Conservation (phyloP, 139 green algal genomes). For the Picochlorum sp. region DNA sequence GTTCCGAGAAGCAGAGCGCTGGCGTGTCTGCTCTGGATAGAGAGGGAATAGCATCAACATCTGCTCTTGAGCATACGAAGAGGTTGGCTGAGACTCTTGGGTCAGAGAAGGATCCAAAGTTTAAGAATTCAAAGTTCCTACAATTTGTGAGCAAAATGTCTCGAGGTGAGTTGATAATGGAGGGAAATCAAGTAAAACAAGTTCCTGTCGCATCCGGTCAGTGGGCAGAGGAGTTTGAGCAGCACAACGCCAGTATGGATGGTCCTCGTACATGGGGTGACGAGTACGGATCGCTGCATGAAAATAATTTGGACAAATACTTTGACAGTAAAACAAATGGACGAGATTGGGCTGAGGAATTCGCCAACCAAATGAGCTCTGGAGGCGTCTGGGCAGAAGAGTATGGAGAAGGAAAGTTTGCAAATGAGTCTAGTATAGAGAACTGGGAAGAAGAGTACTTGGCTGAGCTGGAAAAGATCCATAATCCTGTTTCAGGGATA, state of each 20-base stretch:
- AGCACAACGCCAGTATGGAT: no score
- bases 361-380: conserved; percentile 2
- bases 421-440: neutral
- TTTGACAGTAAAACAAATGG: conserved; percentile 12
- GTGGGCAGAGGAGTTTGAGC: conserved; percentile 45
- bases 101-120: conserved; percentile 56
- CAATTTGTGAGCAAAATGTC: conserved; percentile 95
- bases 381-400: conserved; percentile 63
- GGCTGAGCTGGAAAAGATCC: neutral
- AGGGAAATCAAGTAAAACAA: conserved; percentile 68
- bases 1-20: neutral
- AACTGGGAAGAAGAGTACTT: conserved; percentile 31
- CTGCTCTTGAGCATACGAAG: conserved; percentile 31
- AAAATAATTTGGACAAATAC: conserved; percentile 34
- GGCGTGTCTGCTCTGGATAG: neutral
- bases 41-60: neutral
- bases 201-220: conserved; percentile 12
- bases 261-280: neutral
- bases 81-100: conserved; percentile 41
- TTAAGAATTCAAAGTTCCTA: conserved; percentile 83
- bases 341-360: conserved; percentile 19
- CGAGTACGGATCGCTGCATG: conserved; percentile 17
- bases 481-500: neutral
- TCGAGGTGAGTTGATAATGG: conserved; percentile 66
- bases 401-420: conserved; percentile 59